These are phyloP conservation scores for Chara braunii DNA, from an alignment of 139 green algal genomes.

Conservation along the genomic window DNA sequence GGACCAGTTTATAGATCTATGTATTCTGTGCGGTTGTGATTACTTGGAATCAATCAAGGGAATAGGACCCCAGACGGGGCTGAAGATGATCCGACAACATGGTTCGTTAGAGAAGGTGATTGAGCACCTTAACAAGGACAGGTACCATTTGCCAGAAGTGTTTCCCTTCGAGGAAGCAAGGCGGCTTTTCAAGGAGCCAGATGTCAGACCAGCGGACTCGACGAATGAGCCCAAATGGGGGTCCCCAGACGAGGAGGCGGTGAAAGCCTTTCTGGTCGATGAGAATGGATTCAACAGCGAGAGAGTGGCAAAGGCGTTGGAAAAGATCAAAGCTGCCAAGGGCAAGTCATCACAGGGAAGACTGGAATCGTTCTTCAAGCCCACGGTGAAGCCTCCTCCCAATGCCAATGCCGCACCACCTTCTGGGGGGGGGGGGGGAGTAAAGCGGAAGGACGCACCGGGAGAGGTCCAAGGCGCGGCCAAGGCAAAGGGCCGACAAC, in stretches of 20 bases:
- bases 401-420: too few relatives aligned
- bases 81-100: slow-evolving; percentile 77
- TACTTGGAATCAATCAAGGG: slow-evolving; percentile 78
- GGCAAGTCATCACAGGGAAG: slow-evolving; percentile 32
- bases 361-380: slow-evolving; percentile 33
- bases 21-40: slow-evolving; percentile 96
- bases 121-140: slow-evolving; percentile 32
- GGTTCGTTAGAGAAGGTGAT: slow-evolving; percentile 51
- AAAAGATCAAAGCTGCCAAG: slow-evolving; percentile 40
- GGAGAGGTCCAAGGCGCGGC: too few relatives aligned
- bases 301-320: slow-evolving; percentile 51
- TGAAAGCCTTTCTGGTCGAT: slow-evolving; percentile 82
- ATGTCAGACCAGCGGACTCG: slow-evolving; percentile 41
- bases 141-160: slow-evolving; percentile 55
- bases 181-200: slow-evolving; percentile 65
- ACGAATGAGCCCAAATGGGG: slow-evolving; percentile 65
- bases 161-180: slow-evolving; percentile 78
- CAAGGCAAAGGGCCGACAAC: too few relatives aligned
- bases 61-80: slow-evolving; percentile 65
- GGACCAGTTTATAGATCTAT: slow-evolving; percentile 97
- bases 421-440: too few relatives aligned
- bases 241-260: slow-evolving; percentile 70
- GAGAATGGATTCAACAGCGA: slow-evolving; percentile 93
- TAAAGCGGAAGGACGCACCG: too few relatives aligned
- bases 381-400: neutral